A percentile compares a stretch with the other conserved stretches of the same genome.
phyloP scores from a whole-genome alignment of 257 asterid genomes.

The Salvia rosmarinus region DNA sequence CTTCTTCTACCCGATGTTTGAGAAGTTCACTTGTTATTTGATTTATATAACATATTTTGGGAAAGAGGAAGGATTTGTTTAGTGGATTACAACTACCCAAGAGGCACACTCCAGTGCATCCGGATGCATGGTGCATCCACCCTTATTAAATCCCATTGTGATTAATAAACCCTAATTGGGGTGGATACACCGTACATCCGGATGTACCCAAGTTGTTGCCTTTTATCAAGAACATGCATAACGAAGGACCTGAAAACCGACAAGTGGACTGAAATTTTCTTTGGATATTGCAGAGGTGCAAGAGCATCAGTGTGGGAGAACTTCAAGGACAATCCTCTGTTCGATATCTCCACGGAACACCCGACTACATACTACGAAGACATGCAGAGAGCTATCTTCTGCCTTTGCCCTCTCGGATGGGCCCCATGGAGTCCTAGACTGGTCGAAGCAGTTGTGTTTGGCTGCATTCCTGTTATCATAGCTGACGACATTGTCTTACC shows the following conservation, averaged over 20 bases:
- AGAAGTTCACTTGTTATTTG: neutral
- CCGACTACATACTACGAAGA: conserved; percentile 89
- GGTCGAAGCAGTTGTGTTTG: conserved; percentile 90
- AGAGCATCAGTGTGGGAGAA: conserved; percentile 97
- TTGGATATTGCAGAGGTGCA: conserved; percentile 69
- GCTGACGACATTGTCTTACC: conserved; percentile 92
- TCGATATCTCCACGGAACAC: conserved; percentile 87
- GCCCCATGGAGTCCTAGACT: conserved; percentile 99
- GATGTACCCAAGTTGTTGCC: too few relatives aligned
- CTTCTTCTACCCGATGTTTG: conserved; percentile 2
- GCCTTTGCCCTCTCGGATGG: conserved; percentile 96
- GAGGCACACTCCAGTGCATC: neutral
- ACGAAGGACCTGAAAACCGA: neutral
- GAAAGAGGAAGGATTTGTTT: neutral
- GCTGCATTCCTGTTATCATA: conserved; percentile 90
- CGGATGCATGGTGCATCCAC: too few relatives aligned
- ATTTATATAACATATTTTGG: neutral
- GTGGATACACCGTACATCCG: too few relatives aligned
- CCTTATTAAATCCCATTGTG: too few relatives aligned
- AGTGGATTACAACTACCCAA: neutral
- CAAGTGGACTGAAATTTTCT: conserved; percentile 9
- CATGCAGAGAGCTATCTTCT: conserved; percentile 87
- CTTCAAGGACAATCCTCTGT: conserved; percentile 81
- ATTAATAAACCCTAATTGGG: too few relatives aligned
- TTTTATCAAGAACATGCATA: too few relatives aligned